Percentiles rank a stretch among this genome's conserved stretches.
These are phyloP conservation scores for Phialocephala subalpina DNA, from an alignment of 2,329 filamentous ascomycete species.

Conservation along the genomic window DNA sequence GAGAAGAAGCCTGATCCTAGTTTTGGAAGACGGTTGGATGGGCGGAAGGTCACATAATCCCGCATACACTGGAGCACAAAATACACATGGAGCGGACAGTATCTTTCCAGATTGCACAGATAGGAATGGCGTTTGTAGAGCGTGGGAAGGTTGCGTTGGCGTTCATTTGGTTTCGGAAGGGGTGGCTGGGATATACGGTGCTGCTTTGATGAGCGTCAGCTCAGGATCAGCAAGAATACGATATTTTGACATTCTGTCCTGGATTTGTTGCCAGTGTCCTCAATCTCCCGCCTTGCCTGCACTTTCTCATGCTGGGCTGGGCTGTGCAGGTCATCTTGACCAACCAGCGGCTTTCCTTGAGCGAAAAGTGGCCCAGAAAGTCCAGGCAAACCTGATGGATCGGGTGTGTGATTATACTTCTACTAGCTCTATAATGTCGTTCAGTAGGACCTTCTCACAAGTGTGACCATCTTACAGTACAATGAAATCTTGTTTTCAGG, in stretches of 20 bases:
- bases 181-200: not conserved
- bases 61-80: not conserved
- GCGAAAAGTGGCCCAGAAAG: too few relatives aligned
- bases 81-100: not conserved
- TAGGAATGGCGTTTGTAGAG: slow-evolving; percentile 9
- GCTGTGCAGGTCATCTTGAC: too few relatives aligned
- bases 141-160: not conserved
- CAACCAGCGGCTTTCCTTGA: too few relatives aligned
- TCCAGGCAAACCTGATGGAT: not conserved
- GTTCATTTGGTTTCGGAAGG: not conserved
- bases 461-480: too few relatives aligned
- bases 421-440: not conserved
- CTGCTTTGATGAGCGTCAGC: not conserved
- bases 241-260: not conserved
- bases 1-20: slow-evolving; percentile 36
- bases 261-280: too few relatives aligned
- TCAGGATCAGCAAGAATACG: not conserved
- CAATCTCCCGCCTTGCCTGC: too few relatives aligned
- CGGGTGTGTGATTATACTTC: not conserved
- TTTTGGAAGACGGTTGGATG: slow-evolving; percentile 37
- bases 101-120: not conserved
- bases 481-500: too few relatives aligned
- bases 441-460: not conserved
- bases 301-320: too few relatives aligned
- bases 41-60: slow-evolving; percentile 23